Evolutionary conservation across 139 green algal genomes (phyloP), one percentile per base, ranked within the genome.

Genomic region (Astrephomene gubernaculifera): DNA sequence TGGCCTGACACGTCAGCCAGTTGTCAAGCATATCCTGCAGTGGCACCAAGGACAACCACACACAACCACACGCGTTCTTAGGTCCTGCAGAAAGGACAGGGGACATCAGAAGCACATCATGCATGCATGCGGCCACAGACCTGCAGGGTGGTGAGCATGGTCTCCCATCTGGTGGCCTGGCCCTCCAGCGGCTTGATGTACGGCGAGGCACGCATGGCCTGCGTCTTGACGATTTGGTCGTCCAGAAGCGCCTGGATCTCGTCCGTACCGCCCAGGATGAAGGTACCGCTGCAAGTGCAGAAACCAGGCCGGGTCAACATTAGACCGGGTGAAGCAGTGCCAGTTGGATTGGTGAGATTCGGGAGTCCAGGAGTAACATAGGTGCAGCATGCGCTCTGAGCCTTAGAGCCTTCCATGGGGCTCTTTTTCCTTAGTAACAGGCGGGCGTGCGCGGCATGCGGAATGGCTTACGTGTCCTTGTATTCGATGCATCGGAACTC

Each of bases 21-120:
- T 96, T 94, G 88, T 98, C 95, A 78, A 98, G 74, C 72, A 96
- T 81, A n/a, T 97, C 94, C 87, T 96, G 94, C 29, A 21, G 35
- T 57, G 49, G 17, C 49, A 57, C 49, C 49, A 57, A 25, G 49
- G 49, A 12, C 12, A 57, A 25, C 12, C 49, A 57, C 12, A 17
- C 49, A 65, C 57, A 19, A 9, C 14, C 57, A 9, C 29, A 65
- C 57, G n/a, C 57, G 14, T 9, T 33, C 57, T 19, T 5, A 65
- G 57, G 17, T n/a, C n/a, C n/a, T n/a, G n/a, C n/a, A n/a, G n/a
- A n/a, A n/a, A n/a, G n/a, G n/a, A n/a, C n/a, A n/a, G n/a, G n/a
- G n/a, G n/a, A n/a, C n/a, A n/a, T n/a, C n/a, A n/a, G n/a, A n/a
- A n/a, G n/a, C n/a, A n/a, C n/a, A n/a, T n/a, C n/a, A n/a, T n/a